Percentiles rank a stretch among this genome's conserved stretches.
Conservation (phyloP, 345 rosid species). For the Leavenworthia alabamica region DNA sequence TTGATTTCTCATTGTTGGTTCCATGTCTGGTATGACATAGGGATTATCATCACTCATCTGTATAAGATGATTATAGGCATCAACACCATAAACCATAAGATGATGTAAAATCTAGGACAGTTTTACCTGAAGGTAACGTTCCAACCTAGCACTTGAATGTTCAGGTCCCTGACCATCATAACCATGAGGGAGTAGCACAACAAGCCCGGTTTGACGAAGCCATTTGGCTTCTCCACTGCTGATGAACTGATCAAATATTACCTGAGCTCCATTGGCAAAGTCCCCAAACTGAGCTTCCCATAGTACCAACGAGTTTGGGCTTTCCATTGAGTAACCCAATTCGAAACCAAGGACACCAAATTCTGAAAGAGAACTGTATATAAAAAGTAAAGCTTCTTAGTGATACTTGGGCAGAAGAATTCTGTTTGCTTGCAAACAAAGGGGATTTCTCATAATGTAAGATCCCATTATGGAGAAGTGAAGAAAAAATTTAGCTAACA, state of each 20-base stretch:
- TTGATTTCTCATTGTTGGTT: slow-evolving; percentile 63
- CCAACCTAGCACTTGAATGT: slow-evolving; percentile 77
- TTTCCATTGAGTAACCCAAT: slow-evolving; percentile 84
- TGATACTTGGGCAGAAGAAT: not conserved
- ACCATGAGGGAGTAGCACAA: slow-evolving; percentile 70
- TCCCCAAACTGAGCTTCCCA: slow-evolving; percentile 94
- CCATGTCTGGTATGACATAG: slow-evolving; percentile 75
- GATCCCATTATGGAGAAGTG: not conserved
- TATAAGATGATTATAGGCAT: slow-evolving; percentile 8
- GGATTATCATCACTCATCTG: slow-evolving; percentile 92
- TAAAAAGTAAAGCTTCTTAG: slow-evolving; percentile 7
- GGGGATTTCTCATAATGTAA: not conserved
- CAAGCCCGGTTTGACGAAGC: slow-evolving; percentile 80
- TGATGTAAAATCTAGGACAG: not conserved
- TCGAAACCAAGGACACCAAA: slow-evolving; percentile 84
- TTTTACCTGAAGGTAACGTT: slow-evolving; percentile 70
- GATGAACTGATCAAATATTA: slow-evolving; percentile 71
- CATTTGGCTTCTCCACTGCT: slow-evolving; percentile 84
- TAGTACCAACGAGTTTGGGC: slow-evolving; percentile 62
- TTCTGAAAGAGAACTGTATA: slow-evolving; percentile 71
- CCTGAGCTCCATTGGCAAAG: slow-evolving; percentile 80
- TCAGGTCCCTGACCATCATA: slow-evolving; percentile 89
- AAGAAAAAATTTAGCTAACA: not conserved
- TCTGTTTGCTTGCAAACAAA: not conserved
- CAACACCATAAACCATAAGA: not conserved